Percentiles rank a stretch among this genome's conserved stretches.
Evolutionary conservation across 2,329 filamentous ascomycete genomes (phyloP).

Genomic region (Dothistroma pini): DNA sequence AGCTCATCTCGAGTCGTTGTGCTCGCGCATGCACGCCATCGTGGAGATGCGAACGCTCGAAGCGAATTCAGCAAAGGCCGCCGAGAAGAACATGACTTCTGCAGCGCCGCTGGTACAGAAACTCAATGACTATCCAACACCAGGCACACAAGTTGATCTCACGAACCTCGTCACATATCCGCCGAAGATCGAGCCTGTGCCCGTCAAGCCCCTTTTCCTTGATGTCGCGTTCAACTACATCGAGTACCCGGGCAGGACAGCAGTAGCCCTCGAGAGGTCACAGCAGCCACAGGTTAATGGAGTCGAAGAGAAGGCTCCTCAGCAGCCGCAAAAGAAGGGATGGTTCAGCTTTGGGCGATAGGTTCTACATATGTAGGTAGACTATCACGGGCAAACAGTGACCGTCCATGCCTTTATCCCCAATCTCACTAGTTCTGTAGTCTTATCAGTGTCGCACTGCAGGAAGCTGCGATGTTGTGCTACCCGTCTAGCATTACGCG

Average conservation of each 20-base stretch:
- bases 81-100: constrained; percentile 42
- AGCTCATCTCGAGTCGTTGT: constrained; percentile 63
- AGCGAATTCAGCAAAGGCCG: constrained; percentile 46
- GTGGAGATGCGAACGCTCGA: constrained; percentile 72
- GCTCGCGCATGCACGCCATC: constrained; percentile 78
- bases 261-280: constrained; percentile 24
- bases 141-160: constrained; percentile 61
- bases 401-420: neutral
- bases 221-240: constrained; percentile 99
- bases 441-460: neutral
- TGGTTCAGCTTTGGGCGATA: constrained; percentile 50
- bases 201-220: constrained; percentile 92
- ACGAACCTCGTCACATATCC: constrained; percentile 82
- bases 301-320: constrained; percentile 25
- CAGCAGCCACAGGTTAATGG: constrained; percentile 26
- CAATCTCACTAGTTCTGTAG: neutral
- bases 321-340: constrained; percentile 46
- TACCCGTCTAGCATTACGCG: neutral
- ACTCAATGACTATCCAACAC: constrained; percentile 69
- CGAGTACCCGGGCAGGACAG: constrained; percentile 68
- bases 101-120: constrained; percentile 67
- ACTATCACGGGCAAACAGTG: neutral
- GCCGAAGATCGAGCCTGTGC: constrained; percentile 74
- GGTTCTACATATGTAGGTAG: constrained; percentile 23
- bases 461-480: neutral